Percentiles rank a stretch among this genome's conserved stretches.
phyloP scores from a whole-genome alignment of 495 filamentous ascomycete species.

The Pseudoneurospora amorphoporcata region DNA sequence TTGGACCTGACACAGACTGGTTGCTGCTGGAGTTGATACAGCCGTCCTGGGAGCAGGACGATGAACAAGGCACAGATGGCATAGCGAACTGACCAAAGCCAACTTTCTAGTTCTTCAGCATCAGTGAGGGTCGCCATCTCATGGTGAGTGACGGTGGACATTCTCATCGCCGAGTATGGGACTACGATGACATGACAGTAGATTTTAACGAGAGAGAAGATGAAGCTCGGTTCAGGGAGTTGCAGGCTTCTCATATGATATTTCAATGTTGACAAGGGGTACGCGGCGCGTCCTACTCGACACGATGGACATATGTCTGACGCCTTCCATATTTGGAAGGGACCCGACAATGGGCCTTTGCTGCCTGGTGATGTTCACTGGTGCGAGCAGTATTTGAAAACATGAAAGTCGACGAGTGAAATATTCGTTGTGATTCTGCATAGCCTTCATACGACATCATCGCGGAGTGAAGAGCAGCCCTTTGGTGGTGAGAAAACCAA shows the following conservation, averaged over 20 bases:
- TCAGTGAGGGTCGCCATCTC: not conserved
- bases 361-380: not conserved
- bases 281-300: not conserved
- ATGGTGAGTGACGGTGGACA: not conserved
- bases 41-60: conserved; percentile 3
- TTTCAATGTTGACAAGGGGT: not conserved
- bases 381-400: not conserved
- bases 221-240: not conserved
- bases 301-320: not conserved
- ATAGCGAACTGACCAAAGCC: not conserved
- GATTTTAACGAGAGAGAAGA: not conserved
- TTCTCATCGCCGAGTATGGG: not conserved
- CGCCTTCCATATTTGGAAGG: not conserved
- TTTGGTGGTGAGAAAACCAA: not conserved
- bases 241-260: not conserved
- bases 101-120: not conserved
- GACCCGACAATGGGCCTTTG: not conserved
- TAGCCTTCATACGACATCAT: not conserved
- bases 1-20: not conserved
- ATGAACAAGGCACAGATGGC: conserved; percentile 5
- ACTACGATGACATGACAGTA: not conserved
- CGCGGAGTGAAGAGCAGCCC: not conserved
- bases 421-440: not conserved
- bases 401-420: not conserved
- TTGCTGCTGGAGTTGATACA: not conserved